Percentiles rank a stretch among this genome's conserved stretches.
These are phyloP conservation scores for Wallacemonas sp. DNA, from an alignment of 208 protist species.

Conservation along the genomic window DNA sequence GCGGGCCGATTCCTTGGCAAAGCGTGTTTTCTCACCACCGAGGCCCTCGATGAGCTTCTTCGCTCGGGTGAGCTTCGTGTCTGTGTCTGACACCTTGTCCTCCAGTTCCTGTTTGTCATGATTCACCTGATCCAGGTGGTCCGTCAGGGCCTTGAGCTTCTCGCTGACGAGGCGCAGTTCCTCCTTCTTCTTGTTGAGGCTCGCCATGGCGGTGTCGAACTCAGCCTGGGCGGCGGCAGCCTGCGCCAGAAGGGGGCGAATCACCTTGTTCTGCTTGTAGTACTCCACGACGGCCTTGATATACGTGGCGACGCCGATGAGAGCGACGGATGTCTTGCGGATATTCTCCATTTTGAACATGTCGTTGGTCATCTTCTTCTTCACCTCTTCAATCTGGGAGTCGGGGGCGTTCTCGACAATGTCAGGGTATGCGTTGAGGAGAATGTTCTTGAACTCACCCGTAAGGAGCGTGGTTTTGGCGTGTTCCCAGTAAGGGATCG, in stretches of 20 bases:
- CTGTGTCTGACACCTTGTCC: slow-evolving; percentile 91
- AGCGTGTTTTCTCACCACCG: slow-evolving; percentile 94
- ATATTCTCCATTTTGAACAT: slow-evolving; percentile 96
- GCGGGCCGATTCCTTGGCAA: slow-evolving; percentile 76
- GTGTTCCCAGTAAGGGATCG: slow-evolving; percentile 94
- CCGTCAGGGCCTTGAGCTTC: slow-evolving; percentile 82
- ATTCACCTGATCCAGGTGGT: slow-evolving; percentile 84
- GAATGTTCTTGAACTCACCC: slow-evolving; percentile 88
- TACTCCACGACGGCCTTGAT: slow-evolving; percentile 97
- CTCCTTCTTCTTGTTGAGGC: slow-evolving; percentile 91
- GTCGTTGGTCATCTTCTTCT: slow-evolving; percentile 91
- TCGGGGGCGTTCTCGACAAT: slow-evolving; percentile 89
- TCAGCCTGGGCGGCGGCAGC: slow-evolving; percentile 80
- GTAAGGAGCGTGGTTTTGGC: slow-evolving; percentile 84
- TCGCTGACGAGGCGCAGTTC: slow-evolving; percentile 91
- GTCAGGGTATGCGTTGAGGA: slow-evolving; percentile 79
- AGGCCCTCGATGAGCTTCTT: slow-evolving; percentile 94
- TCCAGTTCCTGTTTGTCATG: slow-evolving; percentile 92
- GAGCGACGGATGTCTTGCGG: slow-evolving; percentile 82
- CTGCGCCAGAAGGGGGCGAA: slow-evolving; percentile 93
- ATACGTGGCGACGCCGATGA: slow-evolving; percentile 96
- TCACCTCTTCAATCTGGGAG: slow-evolving; percentile 93
- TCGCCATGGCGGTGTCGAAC: slow-evolving; percentile 85
- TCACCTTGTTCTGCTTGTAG: slow-evolving; percentile 96
- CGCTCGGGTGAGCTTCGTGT: slow-evolving; percentile 94